Percentiles rank a stretch among this genome's conserved stretches.
Evolutionary conservation across 2,329 filamentous ascomycete genomes (phyloP).

Genomic region (Herpomyces periplanetae): DNA sequence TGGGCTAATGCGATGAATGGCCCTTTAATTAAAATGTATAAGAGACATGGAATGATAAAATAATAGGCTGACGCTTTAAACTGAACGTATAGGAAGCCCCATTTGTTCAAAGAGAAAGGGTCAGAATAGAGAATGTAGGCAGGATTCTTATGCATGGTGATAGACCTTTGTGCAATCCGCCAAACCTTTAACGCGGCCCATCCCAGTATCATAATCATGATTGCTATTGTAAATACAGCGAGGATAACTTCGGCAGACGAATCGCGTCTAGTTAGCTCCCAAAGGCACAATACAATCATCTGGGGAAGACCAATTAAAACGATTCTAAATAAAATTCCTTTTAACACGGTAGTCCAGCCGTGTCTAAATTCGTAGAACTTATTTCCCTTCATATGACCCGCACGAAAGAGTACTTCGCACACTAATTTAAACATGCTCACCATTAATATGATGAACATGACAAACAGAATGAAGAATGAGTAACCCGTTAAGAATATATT

Average conservation of each 20-base stretch:
- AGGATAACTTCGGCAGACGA: conserved; percentile 53
- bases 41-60: conserved; percentile 43
- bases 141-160: conserved; percentile 70
- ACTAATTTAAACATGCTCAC: conserved; percentile 42
- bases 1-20: conserved; percentile 62
- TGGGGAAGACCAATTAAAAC: conserved; percentile 66
- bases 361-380: conserved; percentile 79
- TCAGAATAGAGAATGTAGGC: conserved; percentile 91
- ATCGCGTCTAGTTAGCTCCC: conserved; percentile 60
- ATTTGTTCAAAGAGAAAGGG: conserved; percentile 72
- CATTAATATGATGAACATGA: conserved; percentile 26
- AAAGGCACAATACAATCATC: conserved; percentile 57
- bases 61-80: conserved; percentile 87
- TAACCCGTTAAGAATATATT: conserved; percentile 80
- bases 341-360: conserved; percentile 63
- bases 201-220: conserved; percentile 30
- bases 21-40: conserved; percentile 47
- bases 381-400: conserved; percentile 37
- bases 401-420: conserved; percentile 33
- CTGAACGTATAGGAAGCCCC: conserved; percentile 89
- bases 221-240: conserved; percentile 55
- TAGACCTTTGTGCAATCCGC: conserved; percentile 48
- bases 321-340: conserved; percentile 68
- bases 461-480: conserved; percentile 53
- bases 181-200: conserved; percentile 79